These are phyloP conservation scores for Leccinum olivaceopallidum DNA, from an alignment of 768 basidiomycete genomes.

Conservation along the genomic window DNA sequence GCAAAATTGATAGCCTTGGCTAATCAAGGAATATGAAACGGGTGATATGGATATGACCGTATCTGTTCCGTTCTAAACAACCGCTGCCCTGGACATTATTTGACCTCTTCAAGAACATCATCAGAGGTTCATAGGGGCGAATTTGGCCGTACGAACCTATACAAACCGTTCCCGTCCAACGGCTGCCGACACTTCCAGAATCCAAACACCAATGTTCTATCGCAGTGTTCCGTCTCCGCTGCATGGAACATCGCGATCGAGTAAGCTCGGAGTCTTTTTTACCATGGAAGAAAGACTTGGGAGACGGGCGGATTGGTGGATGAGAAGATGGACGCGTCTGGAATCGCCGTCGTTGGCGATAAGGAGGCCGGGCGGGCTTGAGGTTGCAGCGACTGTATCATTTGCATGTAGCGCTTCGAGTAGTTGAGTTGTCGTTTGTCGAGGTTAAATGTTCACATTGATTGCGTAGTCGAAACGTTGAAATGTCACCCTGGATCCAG, in stretches of 20 bases:
- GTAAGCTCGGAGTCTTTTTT: slow-evolving; percentile 57
- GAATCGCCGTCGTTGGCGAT: slow-evolving; percentile 95
- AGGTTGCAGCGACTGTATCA: slow-evolving; percentile 60
- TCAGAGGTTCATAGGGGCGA: slow-evolving; percentile 4
- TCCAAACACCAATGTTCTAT: slow-evolving; percentile 82
- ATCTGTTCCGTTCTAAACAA: neutral
- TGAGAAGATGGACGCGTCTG: slow-evolving; percentile 93
- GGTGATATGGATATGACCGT: neutral
- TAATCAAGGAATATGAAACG: slow-evolving; percentile 32
- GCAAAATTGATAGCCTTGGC: slow-evolving; percentile 87
- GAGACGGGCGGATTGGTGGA: slow-evolving; percentile 94
- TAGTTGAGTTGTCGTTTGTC: slow-evolving; percentile 82
- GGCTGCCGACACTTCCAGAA: slow-evolving; percentile 87
- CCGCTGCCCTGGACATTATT: slow-evolving; percentile 11
- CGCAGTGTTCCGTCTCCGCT: slow-evolving; percentile 95
- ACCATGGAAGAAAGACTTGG: slow-evolving; percentile 92
- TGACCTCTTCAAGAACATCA: slow-evolving; percentile 63
- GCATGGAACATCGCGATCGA: slow-evolving; percentile 97
- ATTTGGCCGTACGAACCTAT: slow-evolving; percentile 54
- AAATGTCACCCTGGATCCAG: slow-evolving; percentile 81
- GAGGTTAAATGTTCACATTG: neutral
- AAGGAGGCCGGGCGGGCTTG: slow-evolving; percentile 80
- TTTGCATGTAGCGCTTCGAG: slow-evolving; percentile 92
- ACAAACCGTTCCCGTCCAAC: slow-evolving; percentile 88
- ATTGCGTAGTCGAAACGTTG: neutral